Conservation (phyloP, 2,329 filamentous ascomycete genomes). For the Aspergillus ustus region DNA sequence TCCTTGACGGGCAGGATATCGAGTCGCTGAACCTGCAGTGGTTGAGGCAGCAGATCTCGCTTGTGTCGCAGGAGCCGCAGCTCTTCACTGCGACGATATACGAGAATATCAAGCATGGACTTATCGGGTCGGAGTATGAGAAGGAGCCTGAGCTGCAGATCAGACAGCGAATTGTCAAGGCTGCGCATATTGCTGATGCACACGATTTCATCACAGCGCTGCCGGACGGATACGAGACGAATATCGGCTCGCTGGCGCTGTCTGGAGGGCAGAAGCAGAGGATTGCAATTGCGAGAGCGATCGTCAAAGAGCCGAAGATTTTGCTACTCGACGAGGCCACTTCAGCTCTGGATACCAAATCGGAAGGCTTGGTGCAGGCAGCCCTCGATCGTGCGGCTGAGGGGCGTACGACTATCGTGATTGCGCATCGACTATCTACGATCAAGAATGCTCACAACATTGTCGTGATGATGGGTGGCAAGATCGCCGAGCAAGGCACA, state of each 20-base stretch:
- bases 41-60: conserved; percentile 66
- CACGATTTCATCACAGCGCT: conserved; percentile 78
- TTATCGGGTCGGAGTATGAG: conserved; percentile 70
- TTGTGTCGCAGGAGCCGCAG: conserved; percentile 85
- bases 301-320: conserved; percentile 80
- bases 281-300: conserved; percentile 79
- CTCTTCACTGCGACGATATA: conserved; percentile 83
- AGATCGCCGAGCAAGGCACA: conserved; percentile 84
- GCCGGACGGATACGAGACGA: conserved; percentile 59
- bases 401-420: conserved; percentile 45
- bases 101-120: conserved; percentile 70
- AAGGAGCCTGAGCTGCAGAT: conserved; percentile 60
- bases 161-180: conserved; percentile 22
- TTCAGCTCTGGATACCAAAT: conserved; percentile 82
- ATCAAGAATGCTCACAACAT: conserved; percentile 49
- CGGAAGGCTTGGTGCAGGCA: conserved; percentile 82
- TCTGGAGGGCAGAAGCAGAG: conserved; percentile 68
- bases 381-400: conserved; percentile 74
- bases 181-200: conserved; percentile 56
- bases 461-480: conserved; percentile 77
- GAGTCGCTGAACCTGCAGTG: conserved; percentile 69
- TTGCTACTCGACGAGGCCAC: conserved; percentile 89
- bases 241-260: conserved; percentile 21
- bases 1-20: conserved; percentile 75
- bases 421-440: conserved; percentile 50